phyloP scores from a whole-genome alignment of 1,139 yeast genomes.

The Blastobotrys ciferrii region DNA sequence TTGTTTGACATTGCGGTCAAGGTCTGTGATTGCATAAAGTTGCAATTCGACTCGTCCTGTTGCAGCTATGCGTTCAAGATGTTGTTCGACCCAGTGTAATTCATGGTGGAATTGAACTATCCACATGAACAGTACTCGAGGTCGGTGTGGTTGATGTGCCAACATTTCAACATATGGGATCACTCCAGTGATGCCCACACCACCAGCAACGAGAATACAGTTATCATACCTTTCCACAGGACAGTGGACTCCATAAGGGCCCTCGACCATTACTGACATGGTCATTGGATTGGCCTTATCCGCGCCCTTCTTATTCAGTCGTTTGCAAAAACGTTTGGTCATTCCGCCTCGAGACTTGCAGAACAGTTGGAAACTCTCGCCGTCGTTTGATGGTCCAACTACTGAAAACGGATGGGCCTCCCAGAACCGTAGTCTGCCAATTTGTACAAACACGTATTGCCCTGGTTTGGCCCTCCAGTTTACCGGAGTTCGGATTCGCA shows the following conservation, averaged over 20 bases:
- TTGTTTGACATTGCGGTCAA: neutral
- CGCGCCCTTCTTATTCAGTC: constrained; percentile 20
- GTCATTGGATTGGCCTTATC: constrained; percentile 27
- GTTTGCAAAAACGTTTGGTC: constrained; percentile 34
- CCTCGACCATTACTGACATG: constrained; percentile 51
- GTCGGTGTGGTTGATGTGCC: constrained; percentile 21
- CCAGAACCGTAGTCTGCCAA: constrained; percentile 44
- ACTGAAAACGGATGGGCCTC: constrained; percentile 70
- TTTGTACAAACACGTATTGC: constrained; percentile 61
- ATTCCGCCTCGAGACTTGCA: constrained; percentile 39
- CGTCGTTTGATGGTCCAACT: constrained; percentile 38
- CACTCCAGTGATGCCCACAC: constrained; percentile 71
- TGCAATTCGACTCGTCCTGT: constrained; percentile 28
- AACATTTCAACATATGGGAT: constrained; percentile 38
- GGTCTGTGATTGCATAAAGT: constrained; percentile 24
- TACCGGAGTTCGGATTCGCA: constrained; percentile 35
- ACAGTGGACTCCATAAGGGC: constrained; percentile 59
- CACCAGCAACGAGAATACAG: constrained; percentile 60
- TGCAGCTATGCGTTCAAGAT: constrained; percentile 25
- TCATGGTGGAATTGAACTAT: constrained; percentile 28
- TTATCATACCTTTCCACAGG: constrained; percentile 57
- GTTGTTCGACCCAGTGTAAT: constrained; percentile 29
- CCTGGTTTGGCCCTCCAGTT: constrained; percentile 54
- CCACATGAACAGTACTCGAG: constrained; percentile 32
- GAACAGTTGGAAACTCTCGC: constrained; percentile 39